Evolutionary conservation across 1,284 basidiomycete species (phyloP).

Genomic region (Thelephora terrestris): DNA sequence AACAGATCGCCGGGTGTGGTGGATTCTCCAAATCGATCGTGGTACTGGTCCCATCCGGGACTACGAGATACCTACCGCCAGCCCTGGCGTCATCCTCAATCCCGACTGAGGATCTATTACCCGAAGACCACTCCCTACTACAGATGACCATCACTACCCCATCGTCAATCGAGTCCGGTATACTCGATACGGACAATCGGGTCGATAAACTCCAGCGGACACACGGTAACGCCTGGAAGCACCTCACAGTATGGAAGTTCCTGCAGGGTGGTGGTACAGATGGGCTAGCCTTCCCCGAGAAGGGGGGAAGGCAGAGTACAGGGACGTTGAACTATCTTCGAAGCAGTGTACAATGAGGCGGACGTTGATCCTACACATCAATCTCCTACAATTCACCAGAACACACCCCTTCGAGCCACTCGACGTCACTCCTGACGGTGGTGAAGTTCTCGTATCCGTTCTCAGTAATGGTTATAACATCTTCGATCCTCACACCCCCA

Average conservation of each 20-base stretch:
- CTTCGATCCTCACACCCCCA: slow-evolving; percentile 31
- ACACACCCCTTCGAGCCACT: slow-evolving; percentile 71
- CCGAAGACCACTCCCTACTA: slow-evolving; percentile 16
- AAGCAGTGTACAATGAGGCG: not conserved
- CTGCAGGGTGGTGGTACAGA: slow-evolving; percentile 18
- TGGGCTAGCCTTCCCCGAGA: slow-evolving; percentile 16
- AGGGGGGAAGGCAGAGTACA: slow-evolving; percentile 39
- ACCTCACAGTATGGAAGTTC: slow-evolving; percentile 41
- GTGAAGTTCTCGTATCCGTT: slow-evolving; percentile 71
- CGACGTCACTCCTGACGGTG: slow-evolving; percentile 66
- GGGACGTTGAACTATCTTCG: slow-evolving; percentile 43
- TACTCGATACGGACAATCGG: slow-evolving; percentile 41
- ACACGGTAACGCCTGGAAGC: slow-evolving; percentile 44
- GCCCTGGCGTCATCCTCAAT: slow-evolving; percentile 20
- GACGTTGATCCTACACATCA: not conserved
- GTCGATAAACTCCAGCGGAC: slow-evolving; percentile 29
- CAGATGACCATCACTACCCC: slow-evolving; percentile 33
- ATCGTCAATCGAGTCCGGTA: slow-evolving; percentile 35
- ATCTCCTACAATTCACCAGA: slow-evolving; percentile 41
- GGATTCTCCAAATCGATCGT: slow-evolving; percentile 30
- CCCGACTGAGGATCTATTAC: slow-evolving; percentile 19
- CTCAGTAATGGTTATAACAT: slow-evolving; percentile 64
- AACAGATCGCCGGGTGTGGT: slow-evolving; percentile 35
- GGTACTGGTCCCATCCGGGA: slow-evolving; percentile 31
- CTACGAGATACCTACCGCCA: slow-evolving; percentile 26